Conservation (phyloP, 371 early-diverging fungal genomes). For the Saksenaea vasiformis region DNA sequence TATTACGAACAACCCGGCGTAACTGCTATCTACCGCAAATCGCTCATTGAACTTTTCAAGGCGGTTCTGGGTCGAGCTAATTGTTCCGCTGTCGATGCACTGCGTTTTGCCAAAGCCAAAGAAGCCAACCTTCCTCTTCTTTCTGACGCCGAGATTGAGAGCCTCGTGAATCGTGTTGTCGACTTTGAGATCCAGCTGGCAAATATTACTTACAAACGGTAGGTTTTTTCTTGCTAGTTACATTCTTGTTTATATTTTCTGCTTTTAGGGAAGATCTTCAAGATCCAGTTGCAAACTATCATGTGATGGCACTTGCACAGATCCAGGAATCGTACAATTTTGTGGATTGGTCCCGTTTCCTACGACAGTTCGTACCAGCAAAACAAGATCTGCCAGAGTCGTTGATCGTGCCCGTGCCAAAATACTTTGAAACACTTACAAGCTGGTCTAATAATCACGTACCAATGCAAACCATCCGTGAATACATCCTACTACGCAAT, state of each 20-base stretch:
- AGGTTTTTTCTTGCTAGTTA: neutral
- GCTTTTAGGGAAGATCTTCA: constrained; percentile 38
- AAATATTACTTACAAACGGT: constrained; percentile 21
- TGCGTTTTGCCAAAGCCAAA: constrained; percentile 5
- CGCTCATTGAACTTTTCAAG: constrained; percentile 25
- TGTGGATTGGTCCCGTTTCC: constrained; percentile 22
- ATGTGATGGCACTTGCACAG: constrained; percentile 40
- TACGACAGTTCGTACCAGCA: constrained; percentile 5
- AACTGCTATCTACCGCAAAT: constrained; percentile 33
- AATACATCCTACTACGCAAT: constrained; percentile 12
- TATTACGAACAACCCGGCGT: constrained; percentile 49
- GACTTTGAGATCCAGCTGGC: constrained; percentile 56
- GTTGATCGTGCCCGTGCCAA: constrained; percentile 9
- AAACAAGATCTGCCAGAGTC: neutral
- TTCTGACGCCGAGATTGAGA: constrained; percentile 15
- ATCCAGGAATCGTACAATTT: constrained; percentile 33
- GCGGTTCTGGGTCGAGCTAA: constrained; percentile 15
- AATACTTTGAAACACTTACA: constrained; percentile 18
- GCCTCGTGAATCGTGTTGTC: constrained; percentile 38
- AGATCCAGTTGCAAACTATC: constrained; percentile 56
- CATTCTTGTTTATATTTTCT: neutral
- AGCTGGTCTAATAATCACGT: neutral
- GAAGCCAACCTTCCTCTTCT: constrained; percentile 8
- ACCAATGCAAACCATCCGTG: constrained; percentile 4
- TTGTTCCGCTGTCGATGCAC: neutral